Percentiles rank a stretch among this genome's conserved stretches.
Evolutionary conservation across 176 grass and related monocot species (phyloP).

Genomic region (Raddia distichophylla): DNA sequence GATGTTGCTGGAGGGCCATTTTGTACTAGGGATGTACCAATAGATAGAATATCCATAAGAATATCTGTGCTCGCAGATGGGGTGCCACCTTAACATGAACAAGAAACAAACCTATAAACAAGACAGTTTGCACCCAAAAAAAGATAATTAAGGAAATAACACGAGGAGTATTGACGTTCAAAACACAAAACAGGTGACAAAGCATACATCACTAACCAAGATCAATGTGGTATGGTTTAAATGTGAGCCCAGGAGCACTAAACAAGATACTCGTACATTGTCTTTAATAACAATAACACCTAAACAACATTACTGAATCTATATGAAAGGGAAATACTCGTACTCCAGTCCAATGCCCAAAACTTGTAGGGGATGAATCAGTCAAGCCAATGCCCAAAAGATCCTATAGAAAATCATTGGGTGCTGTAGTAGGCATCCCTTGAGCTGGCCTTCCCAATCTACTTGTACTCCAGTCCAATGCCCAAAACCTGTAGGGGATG

Average conservation of each 20-base stretch:
- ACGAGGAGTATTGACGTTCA: background rate
- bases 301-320: background rate
- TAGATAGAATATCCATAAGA: constrained; percentile 92
- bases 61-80: constrained; percentile 69
- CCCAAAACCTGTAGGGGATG: constrained; percentile 68
- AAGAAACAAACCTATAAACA: constrained; percentile 45
- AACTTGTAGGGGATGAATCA: constrained; percentile 72
- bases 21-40: constrained; percentile 81
- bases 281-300: background rate
- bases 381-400: constrained; percentile 76
- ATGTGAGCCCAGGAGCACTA: background rate
- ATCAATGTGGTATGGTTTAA: constrained; percentile 1
- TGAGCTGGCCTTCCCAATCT: too few species aligned
- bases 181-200: constrained; percentile 15
- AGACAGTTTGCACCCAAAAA: constrained; percentile 22
- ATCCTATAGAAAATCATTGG: constrained; percentile 82
- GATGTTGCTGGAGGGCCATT: constrained; percentile 54
- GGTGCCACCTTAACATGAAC: constrained; percentile 42
- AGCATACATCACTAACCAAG: constrained; percentile 16
- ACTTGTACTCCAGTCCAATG: background rate
- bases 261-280: constrained; percentile 18
- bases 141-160: constrained; percentile 12
- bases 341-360: too few species aligned
- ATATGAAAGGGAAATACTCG: too few species aligned
- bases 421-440: constrained; percentile 38